Evolutionary conservation across 2,329 filamentous ascomycete genomes (phyloP).

Genomic region (Xylaria sp.): DNA sequence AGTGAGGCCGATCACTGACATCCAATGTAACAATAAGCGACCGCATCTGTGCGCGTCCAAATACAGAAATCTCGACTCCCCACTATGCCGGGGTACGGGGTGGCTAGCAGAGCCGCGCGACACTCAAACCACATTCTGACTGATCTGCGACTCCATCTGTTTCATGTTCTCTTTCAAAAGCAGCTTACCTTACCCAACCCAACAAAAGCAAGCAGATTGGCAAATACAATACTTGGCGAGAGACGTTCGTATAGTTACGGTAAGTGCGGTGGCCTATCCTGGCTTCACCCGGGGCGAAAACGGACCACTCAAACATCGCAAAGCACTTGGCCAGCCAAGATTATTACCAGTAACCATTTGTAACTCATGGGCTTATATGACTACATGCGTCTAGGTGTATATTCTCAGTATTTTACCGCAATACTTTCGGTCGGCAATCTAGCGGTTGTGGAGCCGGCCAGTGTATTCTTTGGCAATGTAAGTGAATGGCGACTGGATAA

Average conservation of each 20-base stretch:
- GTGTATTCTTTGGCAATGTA: neutral
- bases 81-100: constrained; percentile 4
- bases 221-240: neutral
- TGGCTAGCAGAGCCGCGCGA: constrained; percentile 42
- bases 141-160: constrained; percentile 47
- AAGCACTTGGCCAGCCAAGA: neutral
- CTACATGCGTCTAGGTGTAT: neutral
- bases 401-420: neutral
- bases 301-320: neutral
- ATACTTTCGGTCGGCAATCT: neutral
- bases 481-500: neutral
- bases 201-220: neutral
- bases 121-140: constrained; percentile 49
- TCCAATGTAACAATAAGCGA: neutral
- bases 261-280: neutral
- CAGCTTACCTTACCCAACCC: constrained; percentile 8
- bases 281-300: neutral
- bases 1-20: constrained; percentile 23
- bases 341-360: neutral
- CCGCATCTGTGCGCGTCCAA: constrained; percentile 7
- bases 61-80: neutral
- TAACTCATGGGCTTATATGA: too few relatives aligned
- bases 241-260: neutral
- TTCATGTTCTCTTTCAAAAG: constrained; percentile 39
- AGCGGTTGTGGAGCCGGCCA: neutral